phyloP scores from a whole-genome alignment of 495 filamentous ascomycete genomes.

The Chaetomium fimeti region DNA sequence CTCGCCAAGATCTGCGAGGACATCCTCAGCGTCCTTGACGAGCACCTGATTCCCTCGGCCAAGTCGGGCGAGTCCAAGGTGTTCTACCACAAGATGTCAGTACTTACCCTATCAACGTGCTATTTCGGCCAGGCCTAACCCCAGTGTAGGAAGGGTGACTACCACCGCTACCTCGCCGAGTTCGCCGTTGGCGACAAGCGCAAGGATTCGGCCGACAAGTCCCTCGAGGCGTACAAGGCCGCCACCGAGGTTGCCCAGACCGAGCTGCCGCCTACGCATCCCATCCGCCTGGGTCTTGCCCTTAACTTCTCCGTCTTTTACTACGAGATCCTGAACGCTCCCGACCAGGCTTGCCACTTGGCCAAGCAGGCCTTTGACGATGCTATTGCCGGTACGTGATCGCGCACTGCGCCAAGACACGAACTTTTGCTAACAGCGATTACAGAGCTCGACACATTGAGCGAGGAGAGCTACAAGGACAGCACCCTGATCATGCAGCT shows the following conservation, averaged over 20 bases:
- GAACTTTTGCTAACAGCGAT: conserved; percentile 27
- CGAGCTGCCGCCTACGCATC: conserved; percentile 96
- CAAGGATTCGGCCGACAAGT: conserved; percentile 94
- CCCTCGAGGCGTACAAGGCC: conserved; percentile 97
- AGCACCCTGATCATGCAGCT: conserved; percentile 99
- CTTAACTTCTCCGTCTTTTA: conserved; percentile 99
- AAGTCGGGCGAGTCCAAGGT: conserved; percentile 98
- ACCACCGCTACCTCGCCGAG: conserved; percentile 99
- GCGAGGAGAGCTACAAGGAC: conserved; percentile 99
- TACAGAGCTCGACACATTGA: conserved; percentile 93
- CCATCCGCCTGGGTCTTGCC: conserved; percentile 96
- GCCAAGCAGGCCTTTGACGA: conserved; percentile 99
- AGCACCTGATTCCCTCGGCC: conserved; percentile 94
- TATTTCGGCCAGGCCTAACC: conserved; percentile 32
- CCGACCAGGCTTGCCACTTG: conserved; percentile 97
- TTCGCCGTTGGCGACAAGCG: conserved; percentile 97
- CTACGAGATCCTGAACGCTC: conserved; percentile 99
- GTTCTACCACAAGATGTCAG: conserved; percentile 99
- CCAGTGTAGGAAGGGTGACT: conserved; percentile 89
- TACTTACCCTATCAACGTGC: conserved; percentile 18
- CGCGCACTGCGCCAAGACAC: neutral
- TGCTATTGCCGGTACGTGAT: conserved; percentile 86
- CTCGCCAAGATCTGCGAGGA: conserved; percentile 99
- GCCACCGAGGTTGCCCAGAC: conserved; percentile 98
- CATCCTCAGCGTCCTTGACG: conserved; percentile 93